phyloP scores from a whole-genome alignment of 768 basidiomycete genomes.

The Boletellus sp. region DNA sequence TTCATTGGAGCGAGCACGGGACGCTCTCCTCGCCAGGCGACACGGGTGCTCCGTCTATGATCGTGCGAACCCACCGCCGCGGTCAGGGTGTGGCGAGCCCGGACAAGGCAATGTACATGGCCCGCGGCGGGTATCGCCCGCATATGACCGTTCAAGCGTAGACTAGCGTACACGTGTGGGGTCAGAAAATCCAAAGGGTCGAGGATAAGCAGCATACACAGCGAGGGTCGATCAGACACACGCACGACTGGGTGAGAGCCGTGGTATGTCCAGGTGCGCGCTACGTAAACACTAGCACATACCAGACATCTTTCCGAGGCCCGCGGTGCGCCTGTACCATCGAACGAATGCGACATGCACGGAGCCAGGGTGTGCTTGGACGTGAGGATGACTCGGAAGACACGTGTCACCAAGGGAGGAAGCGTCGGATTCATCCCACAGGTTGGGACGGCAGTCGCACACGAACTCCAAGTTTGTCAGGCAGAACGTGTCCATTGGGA shows the following conservation, averaged over 20 bases:
- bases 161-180: neutral
- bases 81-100: constrained; percentile 3
- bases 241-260: too few relatives aligned
- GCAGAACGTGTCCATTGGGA: constrained; percentile 1
- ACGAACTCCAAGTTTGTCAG: neutral
- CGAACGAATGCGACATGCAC: neutral
- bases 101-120: neutral
- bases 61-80: neutral
- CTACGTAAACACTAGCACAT: neutral
- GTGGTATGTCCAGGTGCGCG: neutral
- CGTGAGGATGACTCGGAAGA: neutral
- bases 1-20: neutral
- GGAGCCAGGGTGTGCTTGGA: neutral
- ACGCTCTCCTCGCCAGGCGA: neutral
- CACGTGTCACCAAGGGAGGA: neutral
- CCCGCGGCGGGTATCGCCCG: neutral
- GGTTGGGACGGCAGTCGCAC: constrained; percentile 3
- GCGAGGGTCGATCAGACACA: too few relatives aligned
- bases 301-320: neutral
- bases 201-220: too few relatives aligned
- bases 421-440: constrained; percentile 3
- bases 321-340: neutral
- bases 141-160: neutral
- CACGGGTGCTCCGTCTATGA: neutral
- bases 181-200: neutral